Base-by-base conservation (phyloP, 2,329 filamentous ascomycete species). In the Sporothrix variecibatus region DNA sequence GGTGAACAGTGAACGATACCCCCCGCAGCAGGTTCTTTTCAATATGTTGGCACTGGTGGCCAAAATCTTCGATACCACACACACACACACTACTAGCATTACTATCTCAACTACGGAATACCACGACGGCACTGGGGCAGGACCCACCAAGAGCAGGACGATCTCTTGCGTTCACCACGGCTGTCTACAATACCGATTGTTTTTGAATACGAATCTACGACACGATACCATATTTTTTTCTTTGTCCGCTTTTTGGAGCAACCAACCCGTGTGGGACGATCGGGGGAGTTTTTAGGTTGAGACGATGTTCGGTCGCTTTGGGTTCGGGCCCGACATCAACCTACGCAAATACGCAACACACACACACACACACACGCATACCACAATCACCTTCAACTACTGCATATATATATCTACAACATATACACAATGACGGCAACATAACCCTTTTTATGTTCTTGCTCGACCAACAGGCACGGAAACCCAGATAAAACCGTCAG, bases 201-300 rank as follows among this genome's bases (percentile, higher is more conserved):
- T 62, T 70, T 70, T 43, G 51, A 56, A 73, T 68, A 75, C 72
- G 74, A 76, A 76, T 77, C 74, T 76, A 77, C 74, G 76, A 77
- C 74, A 75, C 72, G 76, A 77, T 76, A 76, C 75, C 75, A 77
- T 51, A 72, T 75, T 62, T 53, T 73, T 72, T 64, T 69, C 17
- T 68, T 68, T 68, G 43, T 51, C 65, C 26, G 46, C 26, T 43
- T 31, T 43, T 65, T 74, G 46, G 69, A 56, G 53, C 64, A 62
- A 15, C 6, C 28, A 8, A 34, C 53, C 46, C 38, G 17, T 4
- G 23, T 2, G n/a, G 58, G 3, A 17, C 20, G 49, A 7, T 26
- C 8, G 28, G 15, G 31, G 49, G n/a, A 3, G 34, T 46, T n/a
- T 40, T 9, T 28, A 20, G 4, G 9, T 60, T 23, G 62, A 46